A percentile compares a stretch with the other conserved stretches of the same genome.
Evolutionary conservation across 768 basidiomycete species (phyloP).

Genomic region (Mrakia gelida): DNA sequence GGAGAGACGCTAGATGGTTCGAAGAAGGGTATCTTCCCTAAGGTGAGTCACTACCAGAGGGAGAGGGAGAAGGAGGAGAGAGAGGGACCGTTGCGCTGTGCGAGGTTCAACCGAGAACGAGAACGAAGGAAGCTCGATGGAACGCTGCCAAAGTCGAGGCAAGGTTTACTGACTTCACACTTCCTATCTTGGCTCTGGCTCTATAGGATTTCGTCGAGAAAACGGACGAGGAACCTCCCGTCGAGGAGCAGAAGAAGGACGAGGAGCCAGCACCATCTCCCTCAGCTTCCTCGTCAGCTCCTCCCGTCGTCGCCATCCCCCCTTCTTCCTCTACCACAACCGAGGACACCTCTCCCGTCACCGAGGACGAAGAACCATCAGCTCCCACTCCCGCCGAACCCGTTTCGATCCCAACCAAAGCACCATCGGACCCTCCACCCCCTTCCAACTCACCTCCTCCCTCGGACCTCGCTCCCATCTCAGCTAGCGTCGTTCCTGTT

Average conservation of each 20-base stretch:
- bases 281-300: slow-evolving; percentile 7
- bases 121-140: too few relatives aligned
- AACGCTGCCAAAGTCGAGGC: neutral
- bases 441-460: slow-evolving; percentile 16
- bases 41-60: slow-evolving; percentile 2
- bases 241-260: neutral
- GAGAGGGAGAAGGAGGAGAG: neutral
- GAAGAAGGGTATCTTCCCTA: slow-evolving; percentile 17
- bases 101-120: neutral
- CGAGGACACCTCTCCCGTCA: neutral
- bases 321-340: neutral
- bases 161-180: neutral
- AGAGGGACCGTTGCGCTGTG: neutral
- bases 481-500: neutral
- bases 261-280: neutral
- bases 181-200: neutral
- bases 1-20: slow-evolving; percentile 10
- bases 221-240: neutral
- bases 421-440: neutral
- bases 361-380: neutral
- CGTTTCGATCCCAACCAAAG: neutral
- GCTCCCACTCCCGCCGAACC: neutral
- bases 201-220: slow-evolving; percentile 19
- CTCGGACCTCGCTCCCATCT: slow-evolving; percentile 7
- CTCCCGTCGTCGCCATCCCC: neutral